A percentile compares a stretch with the other conserved stretches of the same genome.
Conservation (phyloP, 2,329 filamentous ascomycete species). For the Ophiocordyceps sinensis region DNA sequence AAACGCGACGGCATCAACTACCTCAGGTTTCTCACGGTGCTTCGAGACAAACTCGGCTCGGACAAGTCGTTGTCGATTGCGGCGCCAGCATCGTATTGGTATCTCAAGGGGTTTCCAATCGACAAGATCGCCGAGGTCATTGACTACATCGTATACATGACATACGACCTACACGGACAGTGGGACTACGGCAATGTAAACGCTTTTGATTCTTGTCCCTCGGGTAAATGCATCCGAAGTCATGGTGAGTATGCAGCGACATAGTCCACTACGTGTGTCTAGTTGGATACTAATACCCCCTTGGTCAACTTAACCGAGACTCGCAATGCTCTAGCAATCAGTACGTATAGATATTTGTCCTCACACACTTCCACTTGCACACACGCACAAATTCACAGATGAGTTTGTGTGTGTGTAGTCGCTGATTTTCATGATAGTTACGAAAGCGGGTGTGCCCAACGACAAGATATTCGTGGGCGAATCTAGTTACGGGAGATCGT, state of each 20-base stretch:
- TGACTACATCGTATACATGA: slow-evolving; percentile 23
- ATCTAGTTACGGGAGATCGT: slow-evolving; percentile 13
- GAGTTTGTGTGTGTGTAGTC: too few species aligned
- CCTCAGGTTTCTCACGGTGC: slow-evolving; percentile 4
- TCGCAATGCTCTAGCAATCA: not conserved
- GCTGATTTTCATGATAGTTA: slow-evolving; percentile 1
- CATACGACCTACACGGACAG: slow-evolving; percentile 21
- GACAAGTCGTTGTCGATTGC: slow-evolving; percentile 17
- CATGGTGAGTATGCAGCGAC: not conserved
- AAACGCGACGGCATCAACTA: slow-evolving; percentile 4
- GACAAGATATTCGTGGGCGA: slow-evolving; percentile 14
- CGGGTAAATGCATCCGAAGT: not conserved
- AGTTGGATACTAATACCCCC: too few species aligned
- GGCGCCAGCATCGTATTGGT: slow-evolving; percentile 19
- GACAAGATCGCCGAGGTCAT: slow-evolving; percentile 6
- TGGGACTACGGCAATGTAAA: slow-evolving; percentile 16
- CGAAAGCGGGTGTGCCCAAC: slow-evolving; percentile 9
- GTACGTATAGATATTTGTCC: not conserved
- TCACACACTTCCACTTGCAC: too few species aligned
- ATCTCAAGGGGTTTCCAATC: slow-evolving; percentile 17
- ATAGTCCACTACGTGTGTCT: too few species aligned
- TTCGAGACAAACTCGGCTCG: slow-evolving; percentile 2
- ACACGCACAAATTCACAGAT: too few species aligned
- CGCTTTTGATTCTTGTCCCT: not conserved
- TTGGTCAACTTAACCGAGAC: not conserved